phyloP scores from a whole-genome alignment of 805 yeast species.

The Saturnispora bothae region DNA sequence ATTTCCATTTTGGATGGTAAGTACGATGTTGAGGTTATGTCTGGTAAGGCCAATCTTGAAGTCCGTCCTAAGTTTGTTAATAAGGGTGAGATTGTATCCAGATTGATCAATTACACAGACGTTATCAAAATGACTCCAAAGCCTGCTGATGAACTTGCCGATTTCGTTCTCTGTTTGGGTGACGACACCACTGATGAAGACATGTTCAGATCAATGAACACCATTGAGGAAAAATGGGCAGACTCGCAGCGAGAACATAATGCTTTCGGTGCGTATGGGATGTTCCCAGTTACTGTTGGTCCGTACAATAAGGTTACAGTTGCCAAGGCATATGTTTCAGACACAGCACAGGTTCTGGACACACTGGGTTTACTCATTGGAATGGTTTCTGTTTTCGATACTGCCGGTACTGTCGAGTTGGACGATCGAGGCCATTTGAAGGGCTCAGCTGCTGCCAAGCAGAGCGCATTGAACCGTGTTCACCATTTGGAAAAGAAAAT shows the following conservation, averaged over 20 bases:
- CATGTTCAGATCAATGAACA: slow-evolving; percentile 75
- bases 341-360: slow-evolving; percentile 76
- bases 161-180: slow-evolving; percentile 82
- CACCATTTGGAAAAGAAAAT: neutral
- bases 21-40: slow-evolving; percentile 88
- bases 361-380: slow-evolving; percentile 74
- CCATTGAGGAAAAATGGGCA: slow-evolving; percentile 47
- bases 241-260: slow-evolving; percentile 32
- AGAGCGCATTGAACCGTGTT: slow-evolving; percentile 31
- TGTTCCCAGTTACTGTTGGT: slow-evolving; percentile 85
- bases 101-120: slow-evolving; percentile 57
- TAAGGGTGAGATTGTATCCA: slow-evolving; percentile 90
- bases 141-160: slow-evolving; percentile 45
- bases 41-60: slow-evolving; percentile 94
- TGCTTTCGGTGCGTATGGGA: slow-evolving; percentile 44
- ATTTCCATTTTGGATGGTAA: slow-evolving; percentile 39
- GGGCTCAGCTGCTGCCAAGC: slow-evolving; percentile 34
- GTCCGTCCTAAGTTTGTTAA: slow-evolving; percentile 93
- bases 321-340: slow-evolving; percentile 77
- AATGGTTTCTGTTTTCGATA: slow-evolving; percentile 66
- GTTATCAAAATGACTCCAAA: slow-evolving; percentile 30
- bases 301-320: slow-evolving; percentile 80
- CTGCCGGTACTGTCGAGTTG: slow-evolving; percentile 63
- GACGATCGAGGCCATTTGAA: slow-evolving; percentile 69
- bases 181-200: slow-evolving; percentile 98